These are phyloP conservation scores for Butyriboletus loyo DNA, from an alignment of 768 basidiomycete species.

Conservation along the genomic window DNA sequence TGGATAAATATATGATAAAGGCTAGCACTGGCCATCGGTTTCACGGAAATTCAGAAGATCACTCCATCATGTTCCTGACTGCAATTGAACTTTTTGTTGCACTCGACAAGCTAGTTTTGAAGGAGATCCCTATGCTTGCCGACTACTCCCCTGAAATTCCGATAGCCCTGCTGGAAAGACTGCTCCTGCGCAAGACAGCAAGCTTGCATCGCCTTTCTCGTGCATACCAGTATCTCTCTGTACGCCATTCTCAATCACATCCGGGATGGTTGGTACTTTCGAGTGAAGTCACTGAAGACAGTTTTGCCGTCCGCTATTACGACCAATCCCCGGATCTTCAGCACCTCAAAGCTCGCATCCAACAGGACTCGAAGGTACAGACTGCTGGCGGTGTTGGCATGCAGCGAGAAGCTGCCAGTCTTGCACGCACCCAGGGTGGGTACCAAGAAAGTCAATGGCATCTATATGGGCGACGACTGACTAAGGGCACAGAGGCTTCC, in stretches of 20 bases:
- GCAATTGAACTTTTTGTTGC: too few species aligned
- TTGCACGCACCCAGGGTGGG: not conserved
- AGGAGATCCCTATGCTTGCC: constrained; percentile 24
- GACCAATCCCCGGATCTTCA: too few species aligned
- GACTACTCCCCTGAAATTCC: too few species aligned
- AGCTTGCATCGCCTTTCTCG: not conserved
- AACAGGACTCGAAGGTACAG: not conserved
- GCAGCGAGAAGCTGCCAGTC: not conserved
- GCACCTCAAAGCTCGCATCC: not conserved
- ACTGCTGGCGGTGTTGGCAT: not conserved
- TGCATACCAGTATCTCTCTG: not conserved
- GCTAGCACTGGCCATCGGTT: too few species aligned
- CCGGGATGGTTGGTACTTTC: too few species aligned
- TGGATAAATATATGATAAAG: too few species aligned
- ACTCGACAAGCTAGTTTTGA: constrained; percentile 26
- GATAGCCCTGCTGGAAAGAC: too few species aligned
- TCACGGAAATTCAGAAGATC: too few species aligned
- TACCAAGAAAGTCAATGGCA: not conserved
- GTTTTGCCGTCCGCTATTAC: too few species aligned
- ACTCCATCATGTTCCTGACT: too few species aligned
- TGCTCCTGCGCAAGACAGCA: too few species aligned
- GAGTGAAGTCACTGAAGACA: too few species aligned
- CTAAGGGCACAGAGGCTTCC: not conserved
- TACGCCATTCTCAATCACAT: not conserved
- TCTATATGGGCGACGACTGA: not conserved